Evolutionary conservation across 306 rosid genomes (phyloP), one percentile per base, ranked within the genome.

Genomic region (Quercus suber): DNA sequence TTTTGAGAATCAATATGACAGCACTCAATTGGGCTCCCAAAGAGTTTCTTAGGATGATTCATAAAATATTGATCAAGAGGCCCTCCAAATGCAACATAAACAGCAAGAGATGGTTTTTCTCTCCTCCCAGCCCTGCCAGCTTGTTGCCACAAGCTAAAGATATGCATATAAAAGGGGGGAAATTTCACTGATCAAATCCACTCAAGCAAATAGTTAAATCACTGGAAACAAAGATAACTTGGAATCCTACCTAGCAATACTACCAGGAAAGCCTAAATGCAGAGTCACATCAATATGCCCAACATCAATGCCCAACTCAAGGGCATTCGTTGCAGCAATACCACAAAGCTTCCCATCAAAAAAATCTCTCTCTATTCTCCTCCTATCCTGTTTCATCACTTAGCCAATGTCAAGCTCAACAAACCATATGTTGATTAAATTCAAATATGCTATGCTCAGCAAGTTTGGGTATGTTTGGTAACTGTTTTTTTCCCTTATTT

Each of bases 261-360:
- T 92, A 74, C 99, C 99, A 73, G 99, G 99, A 86, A 95, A 95
- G 59, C 99, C 98, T 73, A 95, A 89, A 89, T 95, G 99, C 88
- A 95, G 87, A 77, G 99, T 95, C 68, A 84, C 97, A 79, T 92
- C 98, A 84, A 92, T 88, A 78, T 95, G 93, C 63, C 99, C 99
- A 77, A 92, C 98, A 87, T 95, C 98, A 78, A 92, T 91, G 83
- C 99, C 99, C 92, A 95, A 89, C 76, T 95, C 99, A 82, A 95
- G 99, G 81, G 99, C 99, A 95, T 95, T 95, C 61, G 99, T 95
- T 23, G 99, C 97, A 80, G 97, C 98, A 77, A 95, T 86, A 51
- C 99, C 99, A 85, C 90, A 83, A 84, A 91, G 86, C 82, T 89
- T 89, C 77, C 99, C 99, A 70, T 92, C 88, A 83, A 95, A 92